A percentile compares a stretch with the other conserved stretches of the same genome.
phyloP scores from a whole-genome alignment of 2,329 filamentous ascomycete species.

The Pochonia chlamydosporia region DNA sequence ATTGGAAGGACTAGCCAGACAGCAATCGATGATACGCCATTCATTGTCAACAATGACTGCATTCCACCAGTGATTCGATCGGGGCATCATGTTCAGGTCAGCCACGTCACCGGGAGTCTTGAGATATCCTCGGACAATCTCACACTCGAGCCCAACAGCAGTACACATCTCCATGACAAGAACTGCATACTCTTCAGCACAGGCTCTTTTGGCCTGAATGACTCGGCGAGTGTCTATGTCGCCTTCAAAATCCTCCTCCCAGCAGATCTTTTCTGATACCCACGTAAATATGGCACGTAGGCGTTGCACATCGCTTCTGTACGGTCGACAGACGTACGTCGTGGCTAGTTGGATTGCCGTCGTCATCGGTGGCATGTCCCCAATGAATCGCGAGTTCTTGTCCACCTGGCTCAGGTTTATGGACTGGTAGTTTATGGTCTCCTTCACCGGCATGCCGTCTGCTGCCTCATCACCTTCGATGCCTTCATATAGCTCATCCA shows the following conservation, averaged over 20 bases:
- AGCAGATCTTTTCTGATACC: slow-evolving; percentile 89
- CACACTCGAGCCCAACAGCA: slow-evolving; percentile 81
- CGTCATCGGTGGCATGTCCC: slow-evolving; percentile 72
- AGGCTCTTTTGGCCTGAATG: slow-evolving; percentile 77
- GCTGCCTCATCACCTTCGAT: slow-evolving; percentile 86
- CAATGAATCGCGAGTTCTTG: slow-evolving; percentile 90
- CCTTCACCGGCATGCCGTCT: slow-evolving; percentile 75
- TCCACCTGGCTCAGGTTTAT: slow-evolving; percentile 85
- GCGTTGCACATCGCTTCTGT: slow-evolving; percentile 88
- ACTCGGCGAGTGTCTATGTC: slow-evolving; percentile 76
- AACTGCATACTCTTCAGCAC: slow-evolving; percentile 81
- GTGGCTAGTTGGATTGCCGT: slow-evolving; percentile 80
- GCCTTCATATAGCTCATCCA: slow-evolving; percentile 80
- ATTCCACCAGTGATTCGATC: slow-evolving; percentile 97
- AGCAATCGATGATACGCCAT: slow-evolving; percentile 96
- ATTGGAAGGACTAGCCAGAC: slow-evolving; percentile 84
- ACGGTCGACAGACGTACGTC: slow-evolving; percentile 87
- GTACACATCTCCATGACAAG: slow-evolving; percentile 91
- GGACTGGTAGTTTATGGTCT: slow-evolving; percentile 73
- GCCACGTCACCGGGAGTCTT: slow-evolving; percentile 81
- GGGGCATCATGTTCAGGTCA: slow-evolving; percentile 76
- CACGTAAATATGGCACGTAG: slow-evolving; percentile 94
- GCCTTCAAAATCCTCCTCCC: slow-evolving; percentile 94
- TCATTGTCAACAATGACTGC: slow-evolving; percentile 86
- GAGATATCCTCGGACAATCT: slow-evolving; percentile 83